These are phyloP conservation scores for Perkinsela sp. DNA, from an alignment of 208 protist genomes.

Conservation along the genomic window DNA sequence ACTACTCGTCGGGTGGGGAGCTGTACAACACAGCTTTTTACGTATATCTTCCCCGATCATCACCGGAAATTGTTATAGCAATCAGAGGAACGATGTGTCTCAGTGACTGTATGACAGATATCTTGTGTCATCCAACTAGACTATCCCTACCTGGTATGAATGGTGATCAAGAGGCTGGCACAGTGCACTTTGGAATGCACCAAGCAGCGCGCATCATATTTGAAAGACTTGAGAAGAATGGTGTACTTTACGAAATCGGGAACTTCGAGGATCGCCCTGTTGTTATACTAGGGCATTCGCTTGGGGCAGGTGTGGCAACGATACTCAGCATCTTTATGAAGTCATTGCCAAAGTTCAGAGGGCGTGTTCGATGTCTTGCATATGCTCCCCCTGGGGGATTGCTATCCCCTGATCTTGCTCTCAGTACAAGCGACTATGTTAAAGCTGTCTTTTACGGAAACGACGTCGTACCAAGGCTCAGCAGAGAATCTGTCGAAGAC, in stretches of 20 bases:
- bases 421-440: background rate
- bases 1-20: background rate
- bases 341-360: background rate
- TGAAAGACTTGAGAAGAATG: constrained; percentile 14
- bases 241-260: constrained; percentile 16
- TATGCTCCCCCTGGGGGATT: background rate
- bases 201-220: constrained; percentile 20
- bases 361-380: background rate
- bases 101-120: constrained; percentile 40
- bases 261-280: constrained; percentile 11
- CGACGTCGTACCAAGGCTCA: background rate
- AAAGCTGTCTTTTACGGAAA: background rate
- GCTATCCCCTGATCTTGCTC: background rate
- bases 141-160: constrained; percentile 2
- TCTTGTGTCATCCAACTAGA: constrained; percentile 14
- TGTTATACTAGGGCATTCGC: constrained; percentile 44
- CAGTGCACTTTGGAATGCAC: constrained; percentile 45
- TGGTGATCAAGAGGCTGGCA: constrained; percentile 1
- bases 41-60: constrained; percentile 5
- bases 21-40: constrained; percentile 40
- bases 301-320: constrained; percentile 36
- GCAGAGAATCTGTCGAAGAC: background rate
- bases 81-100: constrained; percentile 59
- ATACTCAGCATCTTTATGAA: constrained; percentile 23
- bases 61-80: constrained; percentile 17